phyloP scores from a whole-genome alignment of 371 early-diverging fungal genomes.

The Funneliformis caledonium region DNA sequence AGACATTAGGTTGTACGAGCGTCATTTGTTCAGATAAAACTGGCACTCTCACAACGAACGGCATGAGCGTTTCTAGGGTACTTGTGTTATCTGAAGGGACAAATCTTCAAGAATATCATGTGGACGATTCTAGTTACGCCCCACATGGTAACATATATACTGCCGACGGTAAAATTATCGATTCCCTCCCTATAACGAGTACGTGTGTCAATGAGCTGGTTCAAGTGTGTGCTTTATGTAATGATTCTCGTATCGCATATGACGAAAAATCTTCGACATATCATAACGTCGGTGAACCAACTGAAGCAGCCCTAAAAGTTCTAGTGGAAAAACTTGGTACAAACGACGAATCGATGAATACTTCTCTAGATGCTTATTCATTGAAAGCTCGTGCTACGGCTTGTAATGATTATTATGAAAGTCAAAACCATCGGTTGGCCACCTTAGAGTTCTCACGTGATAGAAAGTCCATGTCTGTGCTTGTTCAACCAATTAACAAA shows the following conservation, averaged over 20 bases:
- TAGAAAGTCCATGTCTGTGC: constrained; percentile 95
- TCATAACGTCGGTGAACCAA: constrained; percentile 93
- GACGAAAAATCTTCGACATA: constrained; percentile 66
- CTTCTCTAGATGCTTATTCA: constrained; percentile 53
- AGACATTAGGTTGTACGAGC: constrained; percentile 95
- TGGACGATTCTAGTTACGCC: constrained; percentile 86
- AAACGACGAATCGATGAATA: constrained; percentile 67
- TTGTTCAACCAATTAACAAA: constrained; percentile 56
- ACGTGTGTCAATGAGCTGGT: constrained; percentile 72
- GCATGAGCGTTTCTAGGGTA: constrained; percentile 89
- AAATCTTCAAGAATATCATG: constrained; percentile 64
- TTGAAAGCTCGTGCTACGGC: constrained; percentile 63
- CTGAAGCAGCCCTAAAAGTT: constrained; percentile 95
- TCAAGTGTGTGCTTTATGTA: constrained; percentile 88
- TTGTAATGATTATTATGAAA: constrained; percentile 64
- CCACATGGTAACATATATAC: constrained; percentile 75
- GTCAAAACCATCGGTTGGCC: constrained; percentile 56
- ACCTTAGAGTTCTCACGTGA: constrained; percentile 95
- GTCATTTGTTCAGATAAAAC: constrained; percentile 99
- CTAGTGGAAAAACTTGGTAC: constrained; percentile 94
- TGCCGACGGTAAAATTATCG: constrained; percentile 54
- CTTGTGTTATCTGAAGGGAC: constrained; percentile 53
- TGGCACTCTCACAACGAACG: constrained; percentile 98
- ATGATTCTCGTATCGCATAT: constrained; percentile 85
- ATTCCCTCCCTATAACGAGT: constrained; percentile 56